Evolutionary conservation across 345 rosid genomes (phyloP).

Genomic region (Populus tremula): DNA sequence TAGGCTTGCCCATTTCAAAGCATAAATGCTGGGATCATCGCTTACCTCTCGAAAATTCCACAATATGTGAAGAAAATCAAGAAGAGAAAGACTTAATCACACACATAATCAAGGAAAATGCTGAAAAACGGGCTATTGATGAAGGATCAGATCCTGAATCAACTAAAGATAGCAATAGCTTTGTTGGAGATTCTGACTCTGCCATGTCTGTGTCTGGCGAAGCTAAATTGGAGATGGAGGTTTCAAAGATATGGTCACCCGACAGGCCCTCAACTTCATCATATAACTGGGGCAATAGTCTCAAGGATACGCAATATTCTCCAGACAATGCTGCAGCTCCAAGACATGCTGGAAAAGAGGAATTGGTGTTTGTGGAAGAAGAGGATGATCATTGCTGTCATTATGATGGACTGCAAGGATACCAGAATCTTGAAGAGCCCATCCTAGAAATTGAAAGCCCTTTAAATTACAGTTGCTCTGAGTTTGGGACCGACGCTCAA

Average conservation of each 20-base stretch:
- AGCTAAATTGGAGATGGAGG: constrained; percentile 21
- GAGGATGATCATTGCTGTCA: constrained; percentile 12
- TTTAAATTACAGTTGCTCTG: constrained; percentile 25
- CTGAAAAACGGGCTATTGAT: constrained; percentile 6
- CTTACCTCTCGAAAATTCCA: constrained; percentile 15
- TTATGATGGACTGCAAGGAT: constrained; percentile 11
- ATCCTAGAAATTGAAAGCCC: constrained; percentile 24
- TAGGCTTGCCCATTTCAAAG: constrained; percentile 49
- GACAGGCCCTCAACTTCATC: constrained; percentile 29
- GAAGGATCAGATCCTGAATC: constrained; percentile 37
- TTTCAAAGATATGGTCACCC: constrained; percentile 7
- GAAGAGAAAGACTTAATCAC: constrained; percentile 12
- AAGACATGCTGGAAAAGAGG: constrained; percentile 18
- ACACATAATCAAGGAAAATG: constrained; percentile 11
- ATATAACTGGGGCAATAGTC: constrained; percentile 13
- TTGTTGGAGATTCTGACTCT: constrained; percentile 33
- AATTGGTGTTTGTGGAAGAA: background rate
- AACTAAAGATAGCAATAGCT: constrained; percentile 48
- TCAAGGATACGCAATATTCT: constrained; percentile 11
- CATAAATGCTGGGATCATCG: constrained; percentile 44
- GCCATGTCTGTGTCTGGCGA: constrained; percentile 16
- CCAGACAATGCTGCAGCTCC: constrained; percentile 3
- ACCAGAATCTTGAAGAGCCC: constrained; percentile 31
- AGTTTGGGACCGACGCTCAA: constrained; percentile 30
- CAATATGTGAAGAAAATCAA: constrained; percentile 10